Percentiles rank a stretch among this genome's conserved stretches.
These are phyloP conservation scores for Salix arbutifolia DNA, from an alignment of 345 rosid species.

Conservation along the genomic window DNA sequence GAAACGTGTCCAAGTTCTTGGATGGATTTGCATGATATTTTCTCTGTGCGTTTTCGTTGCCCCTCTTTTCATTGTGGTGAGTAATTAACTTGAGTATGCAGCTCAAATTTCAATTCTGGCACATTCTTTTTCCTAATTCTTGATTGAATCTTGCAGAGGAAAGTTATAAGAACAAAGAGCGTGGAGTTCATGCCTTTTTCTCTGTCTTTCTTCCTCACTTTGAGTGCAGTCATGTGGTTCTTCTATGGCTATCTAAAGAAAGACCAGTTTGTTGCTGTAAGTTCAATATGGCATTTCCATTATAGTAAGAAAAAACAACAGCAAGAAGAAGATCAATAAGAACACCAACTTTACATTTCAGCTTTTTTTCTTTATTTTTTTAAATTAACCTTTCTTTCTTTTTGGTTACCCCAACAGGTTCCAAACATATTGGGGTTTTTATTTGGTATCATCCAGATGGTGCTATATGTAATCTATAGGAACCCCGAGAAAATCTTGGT, in stretches of 20 bases:
- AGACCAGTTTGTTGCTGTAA: slow-evolving; percentile 21
- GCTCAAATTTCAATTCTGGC: too few species aligned
- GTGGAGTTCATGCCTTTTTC: slow-evolving; percentile 70
- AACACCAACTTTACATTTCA: background rate
- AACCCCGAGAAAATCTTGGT: background rate
- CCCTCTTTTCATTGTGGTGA: slow-evolving; percentile 79
- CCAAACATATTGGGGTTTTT: slow-evolving; percentile 49
- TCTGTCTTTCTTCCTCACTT: slow-evolving; percentile 47
- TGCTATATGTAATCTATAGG: slow-evolving; percentile 41
- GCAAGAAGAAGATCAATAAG: too few species aligned
- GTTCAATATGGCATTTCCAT: background rate
- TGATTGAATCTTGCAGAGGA: slow-evolving; percentile 44
- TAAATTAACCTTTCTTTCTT: background rate
- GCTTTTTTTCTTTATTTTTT: background rate
- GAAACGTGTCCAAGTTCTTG: slow-evolving; percentile 46
- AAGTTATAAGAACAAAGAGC: slow-evolving; percentile 69
- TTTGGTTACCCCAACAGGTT: slow-evolving; percentile 26
- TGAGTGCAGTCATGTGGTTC: slow-evolving; percentile 56
- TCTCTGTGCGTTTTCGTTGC: slow-evolving; percentile 69
- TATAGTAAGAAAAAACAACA: too few species aligned
- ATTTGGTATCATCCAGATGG: slow-evolving; percentile 55
- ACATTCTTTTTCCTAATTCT: background rate
- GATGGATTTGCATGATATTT: slow-evolving; percentile 78
- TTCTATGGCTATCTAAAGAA: slow-evolving; percentile 38
- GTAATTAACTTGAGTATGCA: background rate